Evolutionary conservation across 1,284 basidiomycete species (phyloP), one percentile per base, ranked within the genome.

Genomic region (Leccinum solheimii): DNA sequence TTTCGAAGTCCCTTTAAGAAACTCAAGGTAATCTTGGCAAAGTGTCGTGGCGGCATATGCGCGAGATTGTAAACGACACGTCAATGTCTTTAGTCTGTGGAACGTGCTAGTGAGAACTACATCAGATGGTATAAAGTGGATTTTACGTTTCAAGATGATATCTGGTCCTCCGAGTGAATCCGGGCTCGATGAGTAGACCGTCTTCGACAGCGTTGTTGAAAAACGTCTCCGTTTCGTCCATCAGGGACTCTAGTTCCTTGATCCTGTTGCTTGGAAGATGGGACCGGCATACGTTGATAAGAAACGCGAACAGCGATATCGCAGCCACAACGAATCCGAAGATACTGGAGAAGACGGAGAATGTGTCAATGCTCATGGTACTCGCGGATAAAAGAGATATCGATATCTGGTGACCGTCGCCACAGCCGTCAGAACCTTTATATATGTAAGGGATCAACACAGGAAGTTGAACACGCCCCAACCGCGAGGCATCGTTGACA

Each of bases 211-310:
- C 62, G 2, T 45, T 52, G 0, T 7, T 32, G 23, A 67, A 59
- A 4, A 21, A 21, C 0, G 2, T 7, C 9, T 64, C 57, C 0
- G 65, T 67, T 27, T 64, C 62, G 1, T 58, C 52, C 9, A 67
- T 1, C 3, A 65, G 2, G 1, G 21, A 9, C 3, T 67, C 65
- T 9, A 66, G 21, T 1, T 0, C 14, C 9, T 64, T 61, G n/a
- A 66, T 66, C 32, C 21, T 67, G 2, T 54, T 55, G 19, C 55
- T 67, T 0, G 65, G 65, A 5, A 66, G 62, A 2, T 57, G 62
- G 4, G 58, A 36, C 5, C 36, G 62, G 2, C 52, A 62, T 26
- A 43, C 23, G 1, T 40, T 48, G 23, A 58, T 4, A 16, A 59
- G 0, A 3, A 61, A 34, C 1, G 34, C 27, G 0, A 45, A 2